Evolutionary conservation across 1,284 basidiomycete genomes (phyloP).

Genomic region (Pseudomicrostroma phylloplanum): DNA sequence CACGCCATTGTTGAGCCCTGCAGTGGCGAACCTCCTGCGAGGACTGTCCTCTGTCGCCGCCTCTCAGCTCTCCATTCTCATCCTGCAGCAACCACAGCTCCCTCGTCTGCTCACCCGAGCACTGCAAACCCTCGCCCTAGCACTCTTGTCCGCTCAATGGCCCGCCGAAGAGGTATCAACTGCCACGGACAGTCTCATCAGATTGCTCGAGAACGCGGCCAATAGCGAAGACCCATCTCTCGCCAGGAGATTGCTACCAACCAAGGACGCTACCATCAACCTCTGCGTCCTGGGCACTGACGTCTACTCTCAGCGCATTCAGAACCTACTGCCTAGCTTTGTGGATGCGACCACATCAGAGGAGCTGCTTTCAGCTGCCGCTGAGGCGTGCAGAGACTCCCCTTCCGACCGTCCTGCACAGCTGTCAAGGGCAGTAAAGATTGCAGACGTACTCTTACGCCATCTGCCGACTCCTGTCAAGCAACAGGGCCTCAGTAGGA

Average conservation of each 20-base stretch:
- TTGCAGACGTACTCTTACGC: too few species aligned
- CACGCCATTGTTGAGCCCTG: not conserved
- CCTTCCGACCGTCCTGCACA: too few species aligned
- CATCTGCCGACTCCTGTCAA: too few species aligned
- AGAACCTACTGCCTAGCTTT: too few species aligned
- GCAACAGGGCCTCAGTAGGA: too few species aligned
- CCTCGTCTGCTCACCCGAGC: not conserved
- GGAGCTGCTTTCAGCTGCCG: too few species aligned
- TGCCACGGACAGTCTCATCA: not conserved
- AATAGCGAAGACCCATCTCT: conserved; percentile 1
- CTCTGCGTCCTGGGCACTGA: too few species aligned
- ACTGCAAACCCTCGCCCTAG: not conserved
- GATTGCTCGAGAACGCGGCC: not conserved
- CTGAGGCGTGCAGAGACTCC: too few species aligned
- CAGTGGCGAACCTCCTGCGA: not conserved
- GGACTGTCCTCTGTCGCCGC: not conserved
- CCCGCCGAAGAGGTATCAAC: not conserved
- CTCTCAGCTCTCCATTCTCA: not conserved
- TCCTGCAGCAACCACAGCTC: not conserved
- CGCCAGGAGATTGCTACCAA: not conserved
- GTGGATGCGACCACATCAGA: too few species aligned
- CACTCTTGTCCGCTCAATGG: not conserved
- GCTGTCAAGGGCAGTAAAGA: too few species aligned
- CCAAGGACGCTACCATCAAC: too few species aligned
- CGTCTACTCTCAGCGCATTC: too few species aligned